A percentile compares a stretch with the other conserved stretches of the same genome.
Evolutionary conservation across 352 stramenopile species (phyloP).

Genomic region (Thraustochytrium striatum): DNA sequence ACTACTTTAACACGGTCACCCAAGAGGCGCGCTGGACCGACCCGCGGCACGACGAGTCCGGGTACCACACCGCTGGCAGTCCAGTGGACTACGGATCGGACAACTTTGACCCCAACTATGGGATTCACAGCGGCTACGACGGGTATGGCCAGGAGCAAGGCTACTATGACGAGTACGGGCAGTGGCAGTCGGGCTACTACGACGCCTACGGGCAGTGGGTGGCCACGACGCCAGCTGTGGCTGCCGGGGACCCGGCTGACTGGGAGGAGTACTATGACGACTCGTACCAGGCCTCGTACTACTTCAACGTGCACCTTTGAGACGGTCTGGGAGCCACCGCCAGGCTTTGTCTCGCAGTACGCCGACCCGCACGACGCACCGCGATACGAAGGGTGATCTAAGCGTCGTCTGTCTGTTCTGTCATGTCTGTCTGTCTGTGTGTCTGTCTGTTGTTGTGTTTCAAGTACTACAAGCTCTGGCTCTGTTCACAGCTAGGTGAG

Average conservation of each 20-base stretch:
- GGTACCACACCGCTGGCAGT: slow-evolving; percentile 21
- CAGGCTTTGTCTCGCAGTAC: slow-evolving; percentile 34
- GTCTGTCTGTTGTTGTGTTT: too few relatives aligned
- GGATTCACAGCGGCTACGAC: background rate
- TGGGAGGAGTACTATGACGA: slow-evolving; percentile 83
- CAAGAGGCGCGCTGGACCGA: slow-evolving; percentile 39
- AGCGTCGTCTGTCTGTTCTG: too few relatives aligned
- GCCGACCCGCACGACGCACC: background rate
- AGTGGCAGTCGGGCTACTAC: background rate
- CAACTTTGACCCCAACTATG: slow-evolving; percentile 7
- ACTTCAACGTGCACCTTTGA: slow-evolving; percentile 75
- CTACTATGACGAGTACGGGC: background rate
- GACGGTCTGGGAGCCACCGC: slow-evolving; percentile 62
- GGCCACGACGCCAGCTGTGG: background rate
- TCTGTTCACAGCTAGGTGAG: too few relatives aligned
- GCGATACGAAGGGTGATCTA: slow-evolving; percentile 8
- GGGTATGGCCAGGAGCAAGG: background rate
- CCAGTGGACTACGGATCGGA: slow-evolving; percentile 32
- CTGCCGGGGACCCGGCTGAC: slow-evolving; percentile 50
- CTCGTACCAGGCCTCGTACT: slow-evolving; percentile 75
- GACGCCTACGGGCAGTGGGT: background rate
- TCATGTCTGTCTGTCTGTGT: too few relatives aligned
- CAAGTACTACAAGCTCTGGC: too few relatives aligned
- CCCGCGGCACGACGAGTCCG: slow-evolving; percentile 1
- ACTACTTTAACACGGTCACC: slow-evolving; percentile 37